Evolutionary conservation across 192 early-diverging fungal genomes (phyloP).

Genomic region (Phlyctochytrium bullatum): DNA sequence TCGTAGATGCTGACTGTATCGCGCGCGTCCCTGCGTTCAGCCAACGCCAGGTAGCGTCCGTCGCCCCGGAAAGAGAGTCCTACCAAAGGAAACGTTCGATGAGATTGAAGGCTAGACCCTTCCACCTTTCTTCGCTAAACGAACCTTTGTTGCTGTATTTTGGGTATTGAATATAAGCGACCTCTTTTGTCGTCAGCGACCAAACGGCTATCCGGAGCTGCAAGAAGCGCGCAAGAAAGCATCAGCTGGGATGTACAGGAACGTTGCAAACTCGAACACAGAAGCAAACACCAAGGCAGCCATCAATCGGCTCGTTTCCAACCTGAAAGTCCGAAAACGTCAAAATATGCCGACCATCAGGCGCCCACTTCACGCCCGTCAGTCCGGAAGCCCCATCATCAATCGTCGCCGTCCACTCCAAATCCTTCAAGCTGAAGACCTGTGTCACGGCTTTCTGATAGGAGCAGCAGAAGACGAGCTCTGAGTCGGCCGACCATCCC

Average conservation of each 20-base stretch:
- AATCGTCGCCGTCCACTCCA: constrained; percentile 54
- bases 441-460: constrained; percentile 21
- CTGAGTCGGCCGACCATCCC: constrained; percentile 66
- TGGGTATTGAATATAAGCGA: constrained; percentile 65
- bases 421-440: constrained; percentile 58
- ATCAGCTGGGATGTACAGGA: too few relatives aligned
- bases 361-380: constrained; percentile 46
- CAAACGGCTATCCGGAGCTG: constrained; percentile 67
- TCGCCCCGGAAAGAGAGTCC: constrained; percentile 61
- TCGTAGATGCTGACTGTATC: constrained; percentile 66
- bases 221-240: constrained; percentile 7
- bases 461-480: constrained; percentile 54
- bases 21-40: constrained; percentile 58
- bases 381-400: constrained; percentile 52
- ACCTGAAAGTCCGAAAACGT: constrained; percentile 55
- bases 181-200: constrained; percentile 55
- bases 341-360: constrained; percentile 50
- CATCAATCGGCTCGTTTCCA: too few relatives aligned
- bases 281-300: too few relatives aligned
- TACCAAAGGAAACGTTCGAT: too few relatives aligned
- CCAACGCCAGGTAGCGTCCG: constrained; percentile 58
- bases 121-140: too few relatives aligned
- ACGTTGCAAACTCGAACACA: too few relatives aligned
- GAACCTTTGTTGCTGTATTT: constrained; percentile 62
- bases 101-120: too few relatives aligned